Base-by-base conservation (phyloP, 148 eudicot species). In the Beta vulgaris region DNA sequence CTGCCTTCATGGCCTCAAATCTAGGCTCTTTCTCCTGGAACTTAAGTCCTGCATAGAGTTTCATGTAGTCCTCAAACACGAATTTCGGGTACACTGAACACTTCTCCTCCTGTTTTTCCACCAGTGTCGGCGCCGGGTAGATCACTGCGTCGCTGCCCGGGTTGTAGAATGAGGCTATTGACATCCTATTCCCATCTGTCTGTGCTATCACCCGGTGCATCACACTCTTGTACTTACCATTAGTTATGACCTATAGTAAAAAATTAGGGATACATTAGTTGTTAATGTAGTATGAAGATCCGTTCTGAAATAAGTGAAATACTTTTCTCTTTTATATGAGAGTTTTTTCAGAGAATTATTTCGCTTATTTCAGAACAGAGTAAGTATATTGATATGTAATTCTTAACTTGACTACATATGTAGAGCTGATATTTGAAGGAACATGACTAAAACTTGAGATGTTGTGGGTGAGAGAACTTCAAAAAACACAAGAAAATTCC, bases 61-160 rank as follows among this genome's bases (percentile, higher is more conserved):
- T 93, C 98, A 93, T 93, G 85, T 93, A 91, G 87, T 93, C 98
- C 75, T 91, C 93, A 26, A 93, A 93, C 83, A 93, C 92, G 34
- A 93, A 93, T 42, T 90, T 88, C 0, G 97, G 97, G 77, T 93
- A 93, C 44, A 79, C 37, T 46, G 78, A 36, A 7, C 59, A 55
- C 16, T 76, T 65, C 67, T 86, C 75, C 42, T 80, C 86, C 58
- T 78, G 89, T 78, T 86, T 84, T 60, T 77, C 88, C 15, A 91
- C 67, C 69, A 91, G 72, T 67, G 77, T 84, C 7, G 97, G 94
- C 8, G 94, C 92, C 26, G 97, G 98, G 68, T 86, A 93, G 75
- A 93, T 93, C 73, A 93, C 75, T 0, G 98, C 98, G 73, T 93
- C 98, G n/a, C 91, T 76, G 15, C 93, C 97, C 0, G 98, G 98